Base-by-base conservation (phyloP, 108 stramenopile genomes). In the Pinguiococcus pyrenoidosus region DNA sequence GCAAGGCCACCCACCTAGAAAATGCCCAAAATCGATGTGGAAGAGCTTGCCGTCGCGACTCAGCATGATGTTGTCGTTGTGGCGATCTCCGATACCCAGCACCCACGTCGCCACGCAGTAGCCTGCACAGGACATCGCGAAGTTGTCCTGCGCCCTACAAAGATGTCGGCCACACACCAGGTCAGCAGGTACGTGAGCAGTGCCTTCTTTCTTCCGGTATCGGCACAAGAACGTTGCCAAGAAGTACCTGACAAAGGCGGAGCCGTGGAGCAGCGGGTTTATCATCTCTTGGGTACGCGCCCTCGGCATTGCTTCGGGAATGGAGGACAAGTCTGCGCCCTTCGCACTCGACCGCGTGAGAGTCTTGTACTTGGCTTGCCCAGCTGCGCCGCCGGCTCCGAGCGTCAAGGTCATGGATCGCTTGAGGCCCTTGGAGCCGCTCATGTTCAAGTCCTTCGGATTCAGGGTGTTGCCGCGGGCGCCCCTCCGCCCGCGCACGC, bases 51-150 rank as follows among this genome's bases (percentile, higher is more conserved):
- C 77, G 28, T 70, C 69, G 2, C 44, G 33, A 0, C 52, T 41
- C n/a, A 78, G 27, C 77, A 78, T 78, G 43, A 74, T 51, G 64
- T 78, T 78, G 49, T 78, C 73, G 79, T 85, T 46, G 47, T 78
- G 77, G 20, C 77, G 48, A 46, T 78, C 77, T 21, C 77, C 77
- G 28, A 78, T 50, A 1, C 77, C 77, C 35, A 78, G 57, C 36
- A 78, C 71, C 32, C 73, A 73, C 0, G 74, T 74, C 41, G 72
- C 73, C 28, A 78, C 77, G 47, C 71, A 73, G 68, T 75, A 73
- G 27, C 71, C 77, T 6, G 77, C 77, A 20, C 56, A 54, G 17
- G 47, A 43, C 10, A 39, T 49, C 35, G 37, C 46, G 36, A 54
- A 67, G 52, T 49, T 47, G 29, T 67, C 54, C 17, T 56, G 27